Percentiles rank a stretch among this genome's conserved stretches.
phyloP scores from a whole-genome alignment of 345 rosid genomes.

The Arabis hirsuta region DNA sequence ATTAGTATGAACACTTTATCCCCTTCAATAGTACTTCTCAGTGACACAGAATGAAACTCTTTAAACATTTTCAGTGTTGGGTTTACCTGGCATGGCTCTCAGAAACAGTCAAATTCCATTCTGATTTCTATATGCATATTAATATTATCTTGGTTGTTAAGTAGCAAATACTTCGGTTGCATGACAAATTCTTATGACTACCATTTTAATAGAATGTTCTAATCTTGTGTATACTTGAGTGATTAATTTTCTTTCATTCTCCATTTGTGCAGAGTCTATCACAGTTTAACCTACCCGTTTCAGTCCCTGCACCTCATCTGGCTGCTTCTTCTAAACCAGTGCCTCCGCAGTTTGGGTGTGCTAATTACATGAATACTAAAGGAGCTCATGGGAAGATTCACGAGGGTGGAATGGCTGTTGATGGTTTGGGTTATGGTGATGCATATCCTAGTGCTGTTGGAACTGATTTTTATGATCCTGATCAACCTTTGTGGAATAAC shows the following conservation, averaged over 20 bases:
- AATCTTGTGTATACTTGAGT: slow-evolving; percentile 15
- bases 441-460: slow-evolving; percentile 60
- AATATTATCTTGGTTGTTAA: slow-evolving; percentile 10
- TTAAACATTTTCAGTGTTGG: slow-evolving; percentile 11
- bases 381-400: slow-evolving; percentile 43
- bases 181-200: slow-evolving; percentile 8
- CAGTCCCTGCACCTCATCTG: slow-evolving; percentile 72
- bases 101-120: slow-evolving; percentile 8
- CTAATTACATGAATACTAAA: slow-evolving; percentile 60
- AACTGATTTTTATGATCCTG: slow-evolving; percentile 95
- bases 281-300: slow-evolving; percentile 95
- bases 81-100: slow-evolving; percentile 24
- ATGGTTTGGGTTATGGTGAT: slow-evolving; percentile 61
- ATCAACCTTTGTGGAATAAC: slow-evolving; percentile 94
- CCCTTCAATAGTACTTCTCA: slow-evolving; percentile 3
- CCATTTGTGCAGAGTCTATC: slow-evolving; percentile 83
- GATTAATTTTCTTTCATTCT: slow-evolving; percentile 45
- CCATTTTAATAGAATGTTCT: slow-evolving; percentile 3
- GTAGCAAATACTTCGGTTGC: slow-evolving; percentile 8
- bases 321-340: slow-evolving; percentile 64
- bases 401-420: slow-evolving; percentile 63
- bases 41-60: neutral
- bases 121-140: slow-evolving; percentile 8
- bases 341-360: slow-evolving; percentile 55
- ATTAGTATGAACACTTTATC: slow-evolving; percentile 19